A percentile compares a stretch with the other conserved stretches of the same genome.
Evolutionary conservation across 139 green algal species (phyloP).

Genomic region (Closterium sp.): DNA sequence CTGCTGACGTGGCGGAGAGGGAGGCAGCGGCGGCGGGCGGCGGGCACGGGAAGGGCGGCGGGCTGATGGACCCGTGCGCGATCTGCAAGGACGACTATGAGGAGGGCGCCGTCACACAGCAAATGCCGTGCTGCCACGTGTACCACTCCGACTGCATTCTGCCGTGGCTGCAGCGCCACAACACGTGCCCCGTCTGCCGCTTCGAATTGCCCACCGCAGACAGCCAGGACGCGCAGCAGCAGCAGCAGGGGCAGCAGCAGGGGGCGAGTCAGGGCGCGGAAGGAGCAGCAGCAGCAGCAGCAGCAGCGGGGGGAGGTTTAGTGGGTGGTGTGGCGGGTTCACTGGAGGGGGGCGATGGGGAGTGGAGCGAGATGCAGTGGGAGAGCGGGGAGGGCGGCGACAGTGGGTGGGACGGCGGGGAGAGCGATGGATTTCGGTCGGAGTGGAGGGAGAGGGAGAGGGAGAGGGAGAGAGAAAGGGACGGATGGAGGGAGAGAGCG

Average conservation of each 20-base stretch:
- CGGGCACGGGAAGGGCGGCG: slow-evolving; percentile 6
- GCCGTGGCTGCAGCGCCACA: slow-evolving; percentile 49
- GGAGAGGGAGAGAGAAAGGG: not conserved
- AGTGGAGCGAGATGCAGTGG: not conserved
- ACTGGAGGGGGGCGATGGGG: not conserved
- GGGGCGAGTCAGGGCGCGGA: not conserved
- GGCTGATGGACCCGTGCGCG: slow-evolving; percentile 26
- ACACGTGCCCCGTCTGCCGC: slow-evolving; percentile 45
- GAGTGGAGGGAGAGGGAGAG: not conserved
- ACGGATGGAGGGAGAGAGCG: not conserved
- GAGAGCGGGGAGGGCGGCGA: not conserved
- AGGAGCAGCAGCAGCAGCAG: not conserved
- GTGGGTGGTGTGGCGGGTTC: too few species aligned
- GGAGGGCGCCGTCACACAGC: not conserved
- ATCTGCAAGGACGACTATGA: slow-evolving; percentile 49
- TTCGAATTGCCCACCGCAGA: slow-evolving; percentile 45
- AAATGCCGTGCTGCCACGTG: slow-evolving; percentile 46
- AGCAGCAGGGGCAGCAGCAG: slow-evolving; percentile 13
- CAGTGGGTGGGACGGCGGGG: not conserved
- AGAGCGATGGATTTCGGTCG: not conserved
- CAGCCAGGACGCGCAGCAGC: slow-evolving; percentile 32
- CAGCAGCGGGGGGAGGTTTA: not conserved
- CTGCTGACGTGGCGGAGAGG: slow-evolving; percentile 1
- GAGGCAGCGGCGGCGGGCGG: not conserved
- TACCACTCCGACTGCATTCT: slow-evolving; percentile 49